Evolutionary conservation across 2,329 filamentous ascomycete species (phyloP).

Genomic region (Dactylella cylindrospora): DNA sequence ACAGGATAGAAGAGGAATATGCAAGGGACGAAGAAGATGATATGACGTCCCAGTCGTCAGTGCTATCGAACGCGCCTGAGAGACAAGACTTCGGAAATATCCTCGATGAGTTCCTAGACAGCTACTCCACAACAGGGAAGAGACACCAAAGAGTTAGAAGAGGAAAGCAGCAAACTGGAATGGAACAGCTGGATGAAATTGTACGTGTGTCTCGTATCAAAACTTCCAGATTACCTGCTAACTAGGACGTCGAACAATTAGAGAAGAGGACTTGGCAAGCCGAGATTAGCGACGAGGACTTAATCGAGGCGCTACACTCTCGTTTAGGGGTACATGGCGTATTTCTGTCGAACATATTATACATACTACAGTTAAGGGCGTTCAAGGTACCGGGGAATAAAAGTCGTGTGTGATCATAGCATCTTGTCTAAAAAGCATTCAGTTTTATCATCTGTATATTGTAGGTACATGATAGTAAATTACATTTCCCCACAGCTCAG

Average conservation of each 20-base stretch:
- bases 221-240: constrained; percentile 1
- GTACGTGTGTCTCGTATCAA: constrained; percentile 52
- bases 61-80: constrained; percentile 36
- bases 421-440: too few species aligned
- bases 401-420: too few species aligned
- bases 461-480: too few species aligned
- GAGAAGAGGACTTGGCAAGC: constrained; percentile 31
- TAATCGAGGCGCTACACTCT: too few species aligned
- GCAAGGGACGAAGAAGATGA: constrained; percentile 57
- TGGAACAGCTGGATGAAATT: constrained; percentile 90
- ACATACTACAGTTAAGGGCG: too few species aligned
- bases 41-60: constrained; percentile 50
- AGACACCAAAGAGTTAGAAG: constrained; percentile 70
- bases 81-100: constrained; percentile 82
- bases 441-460: too few species aligned
- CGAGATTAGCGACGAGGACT: constrained; percentile 11
- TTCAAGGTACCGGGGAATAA: too few species aligned
- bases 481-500: too few species aligned
- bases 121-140: constrained; percentile 70
- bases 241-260: constrained; percentile 1
- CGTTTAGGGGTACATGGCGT: too few species aligned
- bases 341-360: too few species aligned
- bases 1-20: constrained; percentile 81
- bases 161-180: constrained; percentile 74
- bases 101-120: constrained; percentile 87